Evolutionary conservation across 139 green algal genomes (phyloP), one percentile per base, ranked within the genome.

Genomic region (Chlorella sp.): DNA sequence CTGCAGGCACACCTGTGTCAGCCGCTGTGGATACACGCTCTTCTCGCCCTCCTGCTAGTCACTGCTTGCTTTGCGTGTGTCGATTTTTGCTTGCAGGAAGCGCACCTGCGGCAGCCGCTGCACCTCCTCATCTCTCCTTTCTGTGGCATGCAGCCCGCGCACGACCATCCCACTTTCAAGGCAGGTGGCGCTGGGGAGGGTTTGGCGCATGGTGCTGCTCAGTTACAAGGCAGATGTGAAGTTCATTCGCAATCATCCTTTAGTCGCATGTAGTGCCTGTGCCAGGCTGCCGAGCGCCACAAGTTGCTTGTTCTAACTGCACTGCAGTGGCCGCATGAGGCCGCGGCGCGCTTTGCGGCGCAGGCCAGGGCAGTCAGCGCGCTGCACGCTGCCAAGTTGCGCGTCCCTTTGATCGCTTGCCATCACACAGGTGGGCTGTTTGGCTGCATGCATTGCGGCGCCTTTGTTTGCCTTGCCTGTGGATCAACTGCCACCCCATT

Each of bases 131-230:
- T 77, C 70, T 77, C 70, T 3, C 70, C 70, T 8, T 77, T 77
- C 41, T 77, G 70, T 28, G 70, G 41, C 6, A 77, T 77, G 70
- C 41, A 38, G 13, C 70, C 70, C 41, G 41, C 41, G 9, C 70
- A 77, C 41, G 70, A 77, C 70, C 70, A 77, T 41, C 70, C 70
- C 70, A 77, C 70, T 26, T 77, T 77, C 70, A 36, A 43, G 51
- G 51, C 14, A 26, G 24, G 51, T 11, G n/a, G n/a, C n/a, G n/a
- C n/a, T n/a, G n/a, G n/a, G 46, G 46, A 54, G 46, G 46, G 46
- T 11, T 54, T n/a, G n/a, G n/a, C n/a, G n/a, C n/a, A n/a, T n/a
- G n/a, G n/a, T n/a, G n/a, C n/a, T n/a, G n/a, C n/a, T n/a, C n/a
- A n/a, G n/a, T n/a, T n/a, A n/a, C n/a, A n/a, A n/a, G n/a, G n/a